Percentiles rank a stretch among this genome's conserved stretches.
Conservation (phyloP, 1,139 yeast genomes). For the Yamadazyma dushanensis region DNA sequence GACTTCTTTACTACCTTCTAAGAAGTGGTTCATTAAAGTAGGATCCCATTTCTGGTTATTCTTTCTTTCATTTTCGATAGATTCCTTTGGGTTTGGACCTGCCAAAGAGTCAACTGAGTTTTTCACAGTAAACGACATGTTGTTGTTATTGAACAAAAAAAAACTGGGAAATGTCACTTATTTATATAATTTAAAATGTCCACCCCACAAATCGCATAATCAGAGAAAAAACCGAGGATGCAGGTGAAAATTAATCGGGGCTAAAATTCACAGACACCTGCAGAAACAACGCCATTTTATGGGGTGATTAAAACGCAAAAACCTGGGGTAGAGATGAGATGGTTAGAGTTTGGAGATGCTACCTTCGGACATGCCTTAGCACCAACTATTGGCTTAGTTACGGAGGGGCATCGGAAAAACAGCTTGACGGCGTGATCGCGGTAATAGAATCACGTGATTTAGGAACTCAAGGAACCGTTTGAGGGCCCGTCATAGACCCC, state of each 20-base stretch:
- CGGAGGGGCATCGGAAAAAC: not conserved
- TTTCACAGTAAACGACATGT: slow-evolving; percentile 8
- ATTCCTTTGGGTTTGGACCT: slow-evolving; percentile 38
- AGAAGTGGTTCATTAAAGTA: slow-evolving; percentile 45
- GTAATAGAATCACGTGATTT: no score
- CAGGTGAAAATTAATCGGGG: not conserved
- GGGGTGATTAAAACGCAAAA: no score
- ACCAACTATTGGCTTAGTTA: not conserved
- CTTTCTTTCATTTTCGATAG: slow-evolving; percentile 37
- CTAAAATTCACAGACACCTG: not conserved
- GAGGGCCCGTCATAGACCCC: no score
- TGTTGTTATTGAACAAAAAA: not conserved
- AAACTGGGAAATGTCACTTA: not conserved
- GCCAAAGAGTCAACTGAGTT: slow-evolving; percentile 17
- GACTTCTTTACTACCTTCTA: slow-evolving; percentile 43
- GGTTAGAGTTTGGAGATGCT: no score
- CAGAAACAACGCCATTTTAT: not conserved
- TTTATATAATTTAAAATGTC: slow-evolving; percentile 1
- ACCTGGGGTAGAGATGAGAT: no score
- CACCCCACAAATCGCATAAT: slow-evolving; percentile 5
- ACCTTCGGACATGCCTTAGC: no score
- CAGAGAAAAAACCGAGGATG: slow-evolving; percentile 4
- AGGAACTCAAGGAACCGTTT: no score
- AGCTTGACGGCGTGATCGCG: no score
- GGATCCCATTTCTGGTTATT: slow-evolving; percentile 35